Conservation (phyloP, 78 protist genomes). For the Dictyostelium firmibasis region DNA sequence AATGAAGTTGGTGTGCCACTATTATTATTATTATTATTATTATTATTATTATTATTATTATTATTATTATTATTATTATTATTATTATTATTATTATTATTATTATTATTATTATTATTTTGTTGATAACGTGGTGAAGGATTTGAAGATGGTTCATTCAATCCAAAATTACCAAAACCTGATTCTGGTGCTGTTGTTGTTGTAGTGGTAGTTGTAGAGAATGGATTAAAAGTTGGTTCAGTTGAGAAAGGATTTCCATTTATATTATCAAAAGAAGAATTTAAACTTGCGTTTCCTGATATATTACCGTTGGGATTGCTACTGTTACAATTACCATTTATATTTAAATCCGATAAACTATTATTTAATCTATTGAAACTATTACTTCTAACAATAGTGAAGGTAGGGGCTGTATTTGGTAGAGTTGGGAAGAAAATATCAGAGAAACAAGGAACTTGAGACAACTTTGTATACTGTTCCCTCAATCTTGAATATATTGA, state of each 20-base stretch:
- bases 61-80: background rate
- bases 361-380: background rate
- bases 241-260: slow-evolving; percentile 18
- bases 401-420: slow-evolving; percentile 12
- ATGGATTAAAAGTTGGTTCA: slow-evolving; percentile 67
- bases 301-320: background rate
- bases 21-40: background rate
- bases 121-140: background rate
- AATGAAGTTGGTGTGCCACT: background rate
- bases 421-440: slow-evolving; percentile 64
- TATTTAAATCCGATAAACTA: background rate
- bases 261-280: background rate
- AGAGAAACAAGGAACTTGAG: background rate
- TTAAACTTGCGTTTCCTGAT: background rate
- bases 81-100: too few relatives aligned
- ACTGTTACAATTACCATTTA: background rate
- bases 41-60: background rate
- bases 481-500: background rate
- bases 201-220: background rate
- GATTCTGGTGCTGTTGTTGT: background rate
- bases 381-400: background rate
- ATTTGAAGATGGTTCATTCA: background rate
- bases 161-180: background rate
- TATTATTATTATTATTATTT: background rate
- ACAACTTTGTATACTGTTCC: slow-evolving; percentile 22